Conservation (phyloP, 2,329 filamentous ascomycete genomes). For the Monosporascus cannonballus region DNA sequence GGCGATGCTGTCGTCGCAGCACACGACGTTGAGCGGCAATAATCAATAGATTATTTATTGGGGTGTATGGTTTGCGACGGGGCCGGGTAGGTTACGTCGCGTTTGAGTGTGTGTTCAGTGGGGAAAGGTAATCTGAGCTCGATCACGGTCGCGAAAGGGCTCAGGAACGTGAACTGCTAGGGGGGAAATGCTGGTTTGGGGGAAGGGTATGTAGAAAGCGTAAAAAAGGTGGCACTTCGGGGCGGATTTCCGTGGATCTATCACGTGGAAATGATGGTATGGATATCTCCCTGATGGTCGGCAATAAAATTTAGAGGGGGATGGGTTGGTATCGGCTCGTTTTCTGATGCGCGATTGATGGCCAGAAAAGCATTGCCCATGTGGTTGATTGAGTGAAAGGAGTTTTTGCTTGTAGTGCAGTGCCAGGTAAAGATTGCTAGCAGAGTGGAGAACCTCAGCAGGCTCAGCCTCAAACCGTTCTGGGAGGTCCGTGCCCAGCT, state of each 20-base stretch:
- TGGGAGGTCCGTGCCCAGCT: too few species aligned
- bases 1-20: background rate
- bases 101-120: background rate
- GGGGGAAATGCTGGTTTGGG: constrained; percentile 1
- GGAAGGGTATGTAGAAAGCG: constrained; percentile 5
- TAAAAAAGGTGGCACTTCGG: constrained; percentile 30
- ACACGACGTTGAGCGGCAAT: background rate
- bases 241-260: constrained; percentile 41
- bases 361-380: constrained; percentile 27
- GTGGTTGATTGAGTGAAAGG: constrained; percentile 1
- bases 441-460: too few species aligned
- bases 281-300: constrained; percentile 48
- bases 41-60: background rate
- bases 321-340: constrained; percentile 45
- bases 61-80: background rate
- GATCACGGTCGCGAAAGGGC: background rate
- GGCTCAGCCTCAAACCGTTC: too few species aligned
- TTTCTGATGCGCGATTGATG: constrained; percentile 53
- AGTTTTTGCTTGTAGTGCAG: background rate
- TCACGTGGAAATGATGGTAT: constrained; percentile 48
- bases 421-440: too few species aligned
- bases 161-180: constrained; percentile 1
- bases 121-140: background rate
- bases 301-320: constrained; percentile 53
- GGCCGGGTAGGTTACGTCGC: background rate